These are phyloP conservation scores for Axilococcus clingmanii DNA, from an alignment of 139 green algal genomes.

Conservation along the genomic window DNA sequence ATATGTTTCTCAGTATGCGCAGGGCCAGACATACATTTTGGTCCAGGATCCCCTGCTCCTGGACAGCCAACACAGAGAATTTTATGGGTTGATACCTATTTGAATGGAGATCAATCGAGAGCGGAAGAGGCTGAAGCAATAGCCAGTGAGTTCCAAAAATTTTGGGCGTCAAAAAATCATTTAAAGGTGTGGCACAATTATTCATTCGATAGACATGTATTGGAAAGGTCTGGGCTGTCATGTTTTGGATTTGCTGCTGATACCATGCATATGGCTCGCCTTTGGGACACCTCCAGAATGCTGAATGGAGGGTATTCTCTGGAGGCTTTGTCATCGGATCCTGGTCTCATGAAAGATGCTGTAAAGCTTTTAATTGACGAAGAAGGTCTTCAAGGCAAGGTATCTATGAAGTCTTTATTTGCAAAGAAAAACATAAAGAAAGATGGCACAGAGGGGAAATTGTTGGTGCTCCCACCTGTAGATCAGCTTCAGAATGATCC, in stretches of 20 bases:
- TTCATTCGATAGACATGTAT: slow-evolving; percentile 92
- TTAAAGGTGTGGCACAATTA: slow-evolving; percentile 99
- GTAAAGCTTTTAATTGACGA: slow-evolving; percentile 23
- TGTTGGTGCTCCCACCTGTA: slow-evolving; percentile 43
- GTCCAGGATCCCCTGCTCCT: neutral
- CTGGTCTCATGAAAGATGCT: slow-evolving; percentile 7
- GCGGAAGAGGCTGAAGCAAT: slow-evolving; percentile 36
- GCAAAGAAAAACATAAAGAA: slow-evolving; percentile 57
- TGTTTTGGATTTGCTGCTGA: slow-evolving; percentile 75
- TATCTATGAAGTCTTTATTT: slow-evolving; percentile 90
- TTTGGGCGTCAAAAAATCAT: slow-evolving; percentile 60
- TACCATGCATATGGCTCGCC: slow-evolving; percentile 98
- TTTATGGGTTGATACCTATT: slow-evolving; percentile 78
- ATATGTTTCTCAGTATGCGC: slow-evolving; percentile 86
- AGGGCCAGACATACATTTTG: slow-evolving; percentile 63
- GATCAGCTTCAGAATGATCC: slow-evolving; percentile 57
- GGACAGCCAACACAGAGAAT: slow-evolving; percentile 11
- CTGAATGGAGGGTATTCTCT: slow-evolving; percentile 64
- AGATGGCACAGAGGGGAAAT: slow-evolving; percentile 64
- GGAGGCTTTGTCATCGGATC: slow-evolving; percentile 47
- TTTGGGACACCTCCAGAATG: slow-evolving; percentile 70
- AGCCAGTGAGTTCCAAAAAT: slow-evolving; percentile 60
- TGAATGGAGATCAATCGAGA: slow-evolving; percentile 24
- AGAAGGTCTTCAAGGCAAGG: slow-evolving; percentile 35
- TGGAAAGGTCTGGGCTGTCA: slow-evolving; percentile 42